Conservation (phyloP, 2,329 filamentous ascomycete genomes). For the Teratosphaeria viscida region DNA sequence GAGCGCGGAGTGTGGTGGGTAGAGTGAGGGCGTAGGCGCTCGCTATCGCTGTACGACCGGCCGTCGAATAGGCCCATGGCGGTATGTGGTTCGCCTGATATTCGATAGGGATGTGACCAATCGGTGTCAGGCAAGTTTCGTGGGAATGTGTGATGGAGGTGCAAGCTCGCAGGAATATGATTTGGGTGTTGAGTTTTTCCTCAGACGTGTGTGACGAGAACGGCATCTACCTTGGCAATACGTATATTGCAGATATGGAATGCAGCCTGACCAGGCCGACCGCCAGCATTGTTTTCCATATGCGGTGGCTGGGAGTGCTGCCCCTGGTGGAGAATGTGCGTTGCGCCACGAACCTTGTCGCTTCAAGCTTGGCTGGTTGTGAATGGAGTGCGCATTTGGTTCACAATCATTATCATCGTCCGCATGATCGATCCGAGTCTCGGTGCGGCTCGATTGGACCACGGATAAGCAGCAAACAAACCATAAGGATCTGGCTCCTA, state of each 20-base stretch:
- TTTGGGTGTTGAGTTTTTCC: background rate
- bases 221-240: background rate
- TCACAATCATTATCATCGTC: too few species aligned
- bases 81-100: background rate
- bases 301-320: background rate
- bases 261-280: background rate
- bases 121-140: background rate
- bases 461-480: too few species aligned
- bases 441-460: too few species aligned
- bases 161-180: background rate
- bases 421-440: too few species aligned
- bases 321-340: too few species aligned
- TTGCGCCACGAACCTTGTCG: background rate
- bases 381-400: too few species aligned
- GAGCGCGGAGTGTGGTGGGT: slow-evolving; percentile 6
- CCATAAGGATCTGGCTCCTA: too few species aligned
- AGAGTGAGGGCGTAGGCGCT: slow-evolving; percentile 6
- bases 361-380: too few species aligned
- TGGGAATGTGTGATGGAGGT: background rate
- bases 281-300: background rate
- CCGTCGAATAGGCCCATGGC: slow-evolving; percentile 25
- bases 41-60: slow-evolving; percentile 18
- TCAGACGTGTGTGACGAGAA: background rate
- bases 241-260: background rate
- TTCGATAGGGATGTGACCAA: background rate